Conservation (phyloP, 139 green algal genomes). For the Chlorella sp. region DNA sequence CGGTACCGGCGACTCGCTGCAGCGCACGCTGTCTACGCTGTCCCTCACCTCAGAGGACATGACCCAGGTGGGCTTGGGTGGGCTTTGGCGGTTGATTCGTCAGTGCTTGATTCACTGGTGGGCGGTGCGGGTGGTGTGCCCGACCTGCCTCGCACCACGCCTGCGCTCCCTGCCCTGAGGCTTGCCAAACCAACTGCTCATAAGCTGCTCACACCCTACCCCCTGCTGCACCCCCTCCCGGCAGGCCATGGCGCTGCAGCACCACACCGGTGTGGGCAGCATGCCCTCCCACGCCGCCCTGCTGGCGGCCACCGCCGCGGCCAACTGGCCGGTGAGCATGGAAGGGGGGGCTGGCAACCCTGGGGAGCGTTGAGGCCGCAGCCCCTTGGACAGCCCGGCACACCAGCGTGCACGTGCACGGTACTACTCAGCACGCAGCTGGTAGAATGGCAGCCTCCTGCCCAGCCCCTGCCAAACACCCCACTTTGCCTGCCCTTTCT, state of each 20-base stretch:
- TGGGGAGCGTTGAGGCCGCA: too few relatives aligned
- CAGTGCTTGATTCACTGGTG: too few relatives aligned
- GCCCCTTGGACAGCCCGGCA: too few relatives aligned
- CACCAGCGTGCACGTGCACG: too few relatives aligned
- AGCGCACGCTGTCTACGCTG: constrained; percentile 22
- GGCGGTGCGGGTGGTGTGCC: background rate
- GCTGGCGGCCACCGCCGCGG: constrained; percentile 12
- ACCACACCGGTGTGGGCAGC: too few relatives aligned
- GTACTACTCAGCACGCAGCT: too few relatives aligned
- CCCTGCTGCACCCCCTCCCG: background rate
- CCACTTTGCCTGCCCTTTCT: too few relatives aligned
- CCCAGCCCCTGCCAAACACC: too few relatives aligned
- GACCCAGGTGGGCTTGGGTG: background rate
- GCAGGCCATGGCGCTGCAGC: constrained; percentile 14
- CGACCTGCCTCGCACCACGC: too few relatives aligned
- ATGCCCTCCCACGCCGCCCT: background rate
- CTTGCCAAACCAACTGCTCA: background rate
- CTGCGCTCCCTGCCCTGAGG: background rate
- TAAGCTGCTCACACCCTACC: background rate
- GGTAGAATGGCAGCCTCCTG: too few relatives aligned
- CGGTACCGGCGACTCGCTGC: background rate
- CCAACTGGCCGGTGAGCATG: background rate
- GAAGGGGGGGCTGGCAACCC: too few relatives aligned
- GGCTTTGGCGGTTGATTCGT: too few relatives aligned
- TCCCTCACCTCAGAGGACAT: constrained; percentile 10